phyloP scores from a whole-genome alignment of 495 filamentous ascomycete species.

The Lindgomyces ingoldianus region DNA sequence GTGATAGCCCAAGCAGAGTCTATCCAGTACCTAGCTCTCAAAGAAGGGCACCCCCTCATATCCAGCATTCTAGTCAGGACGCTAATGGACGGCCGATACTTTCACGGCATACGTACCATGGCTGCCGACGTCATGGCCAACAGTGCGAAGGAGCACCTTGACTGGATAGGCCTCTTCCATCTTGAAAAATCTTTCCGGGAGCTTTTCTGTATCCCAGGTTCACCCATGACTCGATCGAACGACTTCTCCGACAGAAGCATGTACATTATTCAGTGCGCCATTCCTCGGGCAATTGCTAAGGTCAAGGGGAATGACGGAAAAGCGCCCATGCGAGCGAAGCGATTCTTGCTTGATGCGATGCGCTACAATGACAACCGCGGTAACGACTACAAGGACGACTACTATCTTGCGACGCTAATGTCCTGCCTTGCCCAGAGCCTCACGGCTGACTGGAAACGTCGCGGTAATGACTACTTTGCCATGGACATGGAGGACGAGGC shows the following conservation, averaged over 20 bases:
- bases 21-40: constrained; percentile 60
- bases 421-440: constrained; percentile 75
- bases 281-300: constrained; percentile 75
- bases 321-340: constrained; percentile 72
- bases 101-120: constrained; percentile 83
- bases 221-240: constrained; percentile 76
- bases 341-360: constrained; percentile 82
- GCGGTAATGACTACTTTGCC: constrained; percentile 60
- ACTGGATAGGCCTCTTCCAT: constrained; percentile 81
- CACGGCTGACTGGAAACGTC: constrained; percentile 36
- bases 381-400: constrained; percentile 82
- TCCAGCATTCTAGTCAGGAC: constrained; percentile 86
- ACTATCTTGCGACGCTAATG: constrained; percentile 83
- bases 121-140: constrained; percentile 74
- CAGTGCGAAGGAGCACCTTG: constrained; percentile 66
- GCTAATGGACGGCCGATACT: constrained; percentile 88
- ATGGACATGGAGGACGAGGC: constrained; percentile 52
- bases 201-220: constrained; percentile 77
- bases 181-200: constrained; percentile 81
- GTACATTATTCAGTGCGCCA: constrained; percentile 79
- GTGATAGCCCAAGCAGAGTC: constrained; percentile 92
- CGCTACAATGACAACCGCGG: constrained; percentile 90
- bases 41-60: constrained; percentile 68
- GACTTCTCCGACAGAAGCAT: constrained; percentile 82
- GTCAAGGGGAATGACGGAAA: constrained; percentile 74